Conservation (phyloP, 192 early-diverging fungal genomes). For the Rhizoclosmatium sp. region DNA sequence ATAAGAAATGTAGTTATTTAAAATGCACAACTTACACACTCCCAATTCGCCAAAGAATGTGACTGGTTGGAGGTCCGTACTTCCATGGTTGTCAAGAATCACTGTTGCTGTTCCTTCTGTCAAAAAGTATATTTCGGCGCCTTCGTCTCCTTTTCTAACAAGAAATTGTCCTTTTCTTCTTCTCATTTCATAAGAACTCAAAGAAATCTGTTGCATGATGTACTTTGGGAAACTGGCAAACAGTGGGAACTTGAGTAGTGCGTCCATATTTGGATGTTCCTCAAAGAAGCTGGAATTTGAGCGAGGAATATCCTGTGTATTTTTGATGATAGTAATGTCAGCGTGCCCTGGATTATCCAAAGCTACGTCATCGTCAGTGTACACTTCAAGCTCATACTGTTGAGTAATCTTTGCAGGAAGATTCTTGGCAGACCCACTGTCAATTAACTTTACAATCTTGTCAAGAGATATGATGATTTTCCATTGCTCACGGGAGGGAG, state of each 20-base stretch:
- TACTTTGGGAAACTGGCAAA: slow-evolving; percentile 49
- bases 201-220: slow-evolving; percentile 41
- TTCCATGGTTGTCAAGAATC: slow-evolving; percentile 23
- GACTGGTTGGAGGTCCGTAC: slow-evolving; percentile 11
- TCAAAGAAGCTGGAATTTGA: not conserved
- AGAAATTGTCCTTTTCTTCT: slow-evolving; percentile 41
- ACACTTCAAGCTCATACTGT: no score
- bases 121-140: slow-evolving; percentile 53
- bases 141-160: slow-evolving; percentile 48
- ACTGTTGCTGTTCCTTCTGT: slow-evolving; percentile 42
- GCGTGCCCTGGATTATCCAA: no score
- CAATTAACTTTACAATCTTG: no score
- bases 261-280: slow-evolving; percentile 13
- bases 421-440: no score
- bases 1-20: slow-evolving; percentile 12
- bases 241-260: slow-evolving; percentile 44
- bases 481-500: no score
- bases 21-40: slow-evolving; percentile 38
- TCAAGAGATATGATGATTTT: no score
- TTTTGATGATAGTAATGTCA: no score
- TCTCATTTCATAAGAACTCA: slow-evolving; percentile 41
- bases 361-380: no score
- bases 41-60: slow-evolving; percentile 52
- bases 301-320: not conserved
- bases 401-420: no score